These are phyloP conservation scores for Posidonia oceanica DNA, from an alignment of 116 monocot genomes.

Conservation along the genomic window DNA sequence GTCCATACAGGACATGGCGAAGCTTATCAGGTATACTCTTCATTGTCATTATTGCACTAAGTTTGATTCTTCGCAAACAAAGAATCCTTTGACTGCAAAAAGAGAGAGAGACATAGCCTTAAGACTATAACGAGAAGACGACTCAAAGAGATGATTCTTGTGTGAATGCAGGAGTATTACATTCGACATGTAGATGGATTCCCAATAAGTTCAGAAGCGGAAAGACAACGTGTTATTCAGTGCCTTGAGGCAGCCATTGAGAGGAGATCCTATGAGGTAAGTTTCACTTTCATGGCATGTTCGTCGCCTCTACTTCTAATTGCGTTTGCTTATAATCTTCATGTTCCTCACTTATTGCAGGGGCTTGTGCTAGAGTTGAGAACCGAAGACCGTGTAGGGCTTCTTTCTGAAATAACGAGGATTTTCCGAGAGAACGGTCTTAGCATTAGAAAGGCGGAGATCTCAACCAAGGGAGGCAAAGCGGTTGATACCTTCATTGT, in stretches of 20 bases:
- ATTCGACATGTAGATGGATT: constrained; percentile 45
- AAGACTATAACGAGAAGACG: too few relatives aligned
- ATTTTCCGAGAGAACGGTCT: constrained; percentile 51
- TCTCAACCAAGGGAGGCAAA: constrained; percentile 32
- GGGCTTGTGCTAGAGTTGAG: constrained; percentile 34
- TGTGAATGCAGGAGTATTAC: constrained; percentile 45
- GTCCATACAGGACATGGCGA: constrained; percentile 19
- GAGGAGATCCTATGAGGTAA: constrained; percentile 39
- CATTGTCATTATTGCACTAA: background rate
- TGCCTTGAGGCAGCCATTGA: constrained; percentile 55
- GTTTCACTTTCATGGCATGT: background rate
- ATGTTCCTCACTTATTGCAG: constrained; percentile 7
- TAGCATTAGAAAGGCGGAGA: constrained; percentile 36
- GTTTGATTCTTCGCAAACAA: background rate
- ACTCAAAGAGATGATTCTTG: background rate
- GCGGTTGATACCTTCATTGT: constrained; percentile 39
- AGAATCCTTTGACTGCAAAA: too few relatives aligned
- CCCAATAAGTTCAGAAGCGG: constrained; percentile 46
- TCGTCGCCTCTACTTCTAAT: background rate
- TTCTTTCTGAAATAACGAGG: constrained; percentile 48
- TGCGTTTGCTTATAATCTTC: background rate
- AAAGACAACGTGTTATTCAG: constrained; percentile 37
- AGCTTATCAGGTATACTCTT: constrained; percentile 39
- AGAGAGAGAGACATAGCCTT: too few relatives aligned
- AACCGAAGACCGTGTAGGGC: constrained; percentile 32